Evolutionary conservation across 192 early-diverging fungal genomes (phyloP), one percentile per base, ranked within the genome.

Genomic region (Globomyces pollinis-pini): DNA sequence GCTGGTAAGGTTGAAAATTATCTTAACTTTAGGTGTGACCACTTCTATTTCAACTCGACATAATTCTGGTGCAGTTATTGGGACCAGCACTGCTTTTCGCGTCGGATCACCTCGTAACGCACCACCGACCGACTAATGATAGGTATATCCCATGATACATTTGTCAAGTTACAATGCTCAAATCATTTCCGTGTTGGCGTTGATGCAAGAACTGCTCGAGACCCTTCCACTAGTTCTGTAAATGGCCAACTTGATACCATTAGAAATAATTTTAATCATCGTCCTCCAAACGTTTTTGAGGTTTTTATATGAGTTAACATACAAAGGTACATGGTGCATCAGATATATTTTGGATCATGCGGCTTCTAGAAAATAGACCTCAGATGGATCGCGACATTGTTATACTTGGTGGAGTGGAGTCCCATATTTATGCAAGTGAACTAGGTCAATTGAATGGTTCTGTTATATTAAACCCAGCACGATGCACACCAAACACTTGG

Each of bases 331-430:
- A 26, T 31, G 38, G 38, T 0, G 34, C 55, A 2, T 20, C 23
- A 8, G 12, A 33, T 30, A 26, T 57, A 34, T 26, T 15, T 44
- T 21, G n/a, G n/a, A n/a, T n/a, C n/a, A n/a, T n/a, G n/a, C n/a
- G 36, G 13, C 38, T 60, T 54, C 18, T 51, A 15, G 16, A 39
- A 6, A 60, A 38, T 20, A 50, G 28, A 38, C 42, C 23, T n/a
- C n/a, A n/a, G n/a, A n/a, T n/a, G n/a, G n/a, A n/a, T n/a, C n/a
- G n/a, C 13, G 51, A 82, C 5, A 63, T 67, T 31, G 69, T 78
- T 1, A 70, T 90, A 16, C 49, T 85, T 18, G 80, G 86, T 39
- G 86, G 84, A n/a, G 64, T 66, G 1, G 88, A 89, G 61, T 78
- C 88, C 11, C 75, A 79, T 66, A 62, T 83, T 3, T 70, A 86